phyloP scores from a whole-genome alignment of 2,329 filamentous ascomycete genomes.

The Penicillium brasilianum region DNA sequence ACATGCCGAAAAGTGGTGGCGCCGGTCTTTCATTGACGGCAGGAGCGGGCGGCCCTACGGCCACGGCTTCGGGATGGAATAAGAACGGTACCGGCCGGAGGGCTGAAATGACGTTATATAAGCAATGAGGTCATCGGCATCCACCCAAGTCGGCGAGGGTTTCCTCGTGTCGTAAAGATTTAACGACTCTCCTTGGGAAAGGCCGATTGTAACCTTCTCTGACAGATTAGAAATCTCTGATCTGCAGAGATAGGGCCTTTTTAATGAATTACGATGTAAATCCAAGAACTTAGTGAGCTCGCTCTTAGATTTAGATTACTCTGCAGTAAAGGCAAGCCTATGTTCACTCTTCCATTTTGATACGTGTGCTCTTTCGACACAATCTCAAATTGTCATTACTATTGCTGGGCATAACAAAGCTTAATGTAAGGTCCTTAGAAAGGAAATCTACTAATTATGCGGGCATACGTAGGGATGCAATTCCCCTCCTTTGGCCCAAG shows the following conservation, averaged over 20 bases:
- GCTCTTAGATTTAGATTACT: background rate
- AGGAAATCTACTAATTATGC: background rate
- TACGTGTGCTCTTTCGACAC: background rate
- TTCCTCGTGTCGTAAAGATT: background rate
- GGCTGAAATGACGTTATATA: background rate
- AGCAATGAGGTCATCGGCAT: constrained; percentile 7
- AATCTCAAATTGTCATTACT: background rate
- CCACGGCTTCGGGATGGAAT: constrained; percentile 1
- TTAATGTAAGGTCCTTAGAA: background rate
- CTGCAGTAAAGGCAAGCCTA: background rate
- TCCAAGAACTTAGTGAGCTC: background rate
- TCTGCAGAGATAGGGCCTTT: background rate
- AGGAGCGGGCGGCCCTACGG: background rate
- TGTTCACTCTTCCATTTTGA: background rate
- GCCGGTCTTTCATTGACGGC: background rate
- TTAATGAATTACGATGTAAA: too few relatives aligned
- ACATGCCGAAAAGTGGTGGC: background rate
- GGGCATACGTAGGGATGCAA: too few relatives aligned
- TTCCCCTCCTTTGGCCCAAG: background rate
- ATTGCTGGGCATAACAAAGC: background rate
- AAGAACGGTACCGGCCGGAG: background rate
- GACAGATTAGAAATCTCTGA: background rate
- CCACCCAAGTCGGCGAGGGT: background rate
- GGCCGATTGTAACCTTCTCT: constrained; percentile 2
- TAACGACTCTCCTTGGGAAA: background rate